A percentile compares a stretch with the other conserved stretches of the same genome.
phyloP scores from a whole-genome alignment of 2,329 filamentous ascomycete genomes.

The Fusarium guadeloupense region DNA sequence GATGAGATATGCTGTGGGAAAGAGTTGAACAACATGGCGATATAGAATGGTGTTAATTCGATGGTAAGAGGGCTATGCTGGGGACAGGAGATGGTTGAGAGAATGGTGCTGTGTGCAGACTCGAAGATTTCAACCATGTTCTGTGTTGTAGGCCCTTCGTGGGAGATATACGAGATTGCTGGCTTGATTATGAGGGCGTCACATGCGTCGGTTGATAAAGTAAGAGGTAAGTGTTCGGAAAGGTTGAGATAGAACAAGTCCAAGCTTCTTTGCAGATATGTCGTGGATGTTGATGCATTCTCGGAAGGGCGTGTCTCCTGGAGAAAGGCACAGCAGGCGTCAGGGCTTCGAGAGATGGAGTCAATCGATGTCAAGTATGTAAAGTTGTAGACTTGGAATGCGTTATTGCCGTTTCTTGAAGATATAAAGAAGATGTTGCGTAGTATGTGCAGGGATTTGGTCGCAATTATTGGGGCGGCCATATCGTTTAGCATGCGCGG shows the following conservation, averaged over 20 bases:
- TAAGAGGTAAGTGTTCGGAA: slow-evolving; percentile 81
- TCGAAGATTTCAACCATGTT: slow-evolving; percentile 76
- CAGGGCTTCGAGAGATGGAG: slow-evolving; percentile 76
- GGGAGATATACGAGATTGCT: slow-evolving; percentile 75
- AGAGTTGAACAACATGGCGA: slow-evolving; percentile 79
- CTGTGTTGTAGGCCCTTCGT: slow-evolving; percentile 54
- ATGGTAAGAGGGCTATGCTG: slow-evolving; percentile 77
- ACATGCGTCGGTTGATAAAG: slow-evolving; percentile 71
- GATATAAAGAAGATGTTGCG: slow-evolving; percentile 86
- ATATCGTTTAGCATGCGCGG: slow-evolving; percentile 54
- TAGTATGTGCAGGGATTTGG: slow-evolving; percentile 76
- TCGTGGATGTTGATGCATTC: slow-evolving; percentile 44
- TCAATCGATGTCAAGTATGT: slow-evolving; percentile 85
- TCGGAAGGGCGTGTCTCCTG: slow-evolving; percentile 62
- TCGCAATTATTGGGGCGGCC: slow-evolving; percentile 70
- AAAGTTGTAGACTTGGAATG: slow-evolving; percentile 86
- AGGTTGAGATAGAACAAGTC: slow-evolving; percentile 90
- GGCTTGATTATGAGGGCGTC: slow-evolving; percentile 79
- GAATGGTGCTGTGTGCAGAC: slow-evolving; percentile 82
- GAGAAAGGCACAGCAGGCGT: slow-evolving; percentile 73
- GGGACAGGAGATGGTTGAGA: slow-evolving; percentile 82
- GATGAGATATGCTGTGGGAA: slow-evolving; percentile 83
- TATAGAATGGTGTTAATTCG: slow-evolving; percentile 81
- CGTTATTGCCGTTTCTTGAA: slow-evolving; percentile 73
- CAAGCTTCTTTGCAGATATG: slow-evolving; percentile 71